These are phyloP conservation scores for Pholiota conissans DNA, from an alignment of 768 basidiomycete genomes.

Conservation along the genomic window DNA sequence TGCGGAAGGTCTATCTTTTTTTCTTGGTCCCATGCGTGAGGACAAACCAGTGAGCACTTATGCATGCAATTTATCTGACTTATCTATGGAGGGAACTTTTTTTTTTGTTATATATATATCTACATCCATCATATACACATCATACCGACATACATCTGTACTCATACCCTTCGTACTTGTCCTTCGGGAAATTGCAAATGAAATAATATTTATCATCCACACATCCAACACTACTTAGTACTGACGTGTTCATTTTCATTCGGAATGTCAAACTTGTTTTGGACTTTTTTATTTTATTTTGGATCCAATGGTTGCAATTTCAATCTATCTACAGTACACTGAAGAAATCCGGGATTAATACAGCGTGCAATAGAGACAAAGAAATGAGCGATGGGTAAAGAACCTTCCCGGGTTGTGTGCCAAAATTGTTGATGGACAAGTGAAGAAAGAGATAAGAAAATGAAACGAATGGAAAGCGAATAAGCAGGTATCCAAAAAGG, in stretches of 20 bases:
- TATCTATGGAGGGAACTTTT: constrained; percentile 14
- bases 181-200: not conserved
- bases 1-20: not conserved
- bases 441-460: constrained; percentile 6
- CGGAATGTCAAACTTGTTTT: too few species aligned
- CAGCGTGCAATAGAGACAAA: constrained; percentile 6
- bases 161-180: not conserved
- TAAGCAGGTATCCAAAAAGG: constrained; percentile 11
- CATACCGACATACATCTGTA: constrained; percentile 12
- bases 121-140: constrained; percentile 5
- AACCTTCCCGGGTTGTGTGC: constrained; percentile 25
- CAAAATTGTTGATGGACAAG: constrained; percentile 15
- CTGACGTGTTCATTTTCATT: not conserved
- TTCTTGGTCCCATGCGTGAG: not conserved
- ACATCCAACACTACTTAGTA: too few species aligned
- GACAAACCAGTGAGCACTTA: not conserved
- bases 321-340: constrained; percentile 7
- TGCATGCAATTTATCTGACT: constrained; percentile 1
- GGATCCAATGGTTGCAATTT: constrained; percentile 8
- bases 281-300: constrained; percentile 6
- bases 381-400: constrained; percentile 6
- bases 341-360: not conserved
- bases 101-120: constrained; percentile 3
- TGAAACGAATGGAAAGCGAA: constrained; percentile 2
- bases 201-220: not conserved